Base-by-base conservation (phyloP, 225 moss, liverwort and hornwort genomes). In the Marchantia polymorpha region DNA sequence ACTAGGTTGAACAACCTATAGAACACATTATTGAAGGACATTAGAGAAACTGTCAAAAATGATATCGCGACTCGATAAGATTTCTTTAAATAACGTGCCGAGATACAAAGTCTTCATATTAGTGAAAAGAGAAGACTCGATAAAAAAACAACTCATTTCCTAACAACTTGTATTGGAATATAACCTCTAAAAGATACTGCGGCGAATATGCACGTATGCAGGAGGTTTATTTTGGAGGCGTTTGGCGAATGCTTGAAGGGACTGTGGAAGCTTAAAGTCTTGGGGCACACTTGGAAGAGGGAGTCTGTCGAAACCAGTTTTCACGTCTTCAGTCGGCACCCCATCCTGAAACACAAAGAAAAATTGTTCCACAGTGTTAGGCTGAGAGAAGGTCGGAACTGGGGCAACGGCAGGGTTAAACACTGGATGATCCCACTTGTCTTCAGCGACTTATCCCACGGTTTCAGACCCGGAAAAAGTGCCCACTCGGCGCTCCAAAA, bases 151-250 rank as follows among this genome's bases (percentile, higher is more conserved):
- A 58, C 58, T 58, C 58, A 58, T 20, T 58, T 16, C 10, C 3
- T 17, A 58, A 58, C 14, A 86, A 48, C 11, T 23, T 26, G 22
- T 48, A 4, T 29, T 27, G 27, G 46, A 22, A 7, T 48, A n/a
- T 9, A 53, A 2, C 14, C 14, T 9, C 23, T 10, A 55, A 52
- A 86, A 87, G 93, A 93, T 93, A 91, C 91, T 93, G 54, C 93
- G 90, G 69, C 91, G 87, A 81, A 93, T 91, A 63, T 90, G 93
- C 54, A 76, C 78, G 80, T 90, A 93, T 15, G 90, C 72, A 66
- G 90, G 81, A 67, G 88, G 89, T 64, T 82, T 89, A 49, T 78
- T 90, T 54, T 81, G 74, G 81, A 83, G 86, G 63, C 91, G 81
- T 68, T 80, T 88, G 27, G 89, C 93, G 46, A 85, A 82, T 47